Percentiles rank a stretch among this genome's conserved stretches.
Evolutionary conservation across 1,284 basidiomycete species (phyloP).

Genomic region (Baeospora myosura): DNA sequence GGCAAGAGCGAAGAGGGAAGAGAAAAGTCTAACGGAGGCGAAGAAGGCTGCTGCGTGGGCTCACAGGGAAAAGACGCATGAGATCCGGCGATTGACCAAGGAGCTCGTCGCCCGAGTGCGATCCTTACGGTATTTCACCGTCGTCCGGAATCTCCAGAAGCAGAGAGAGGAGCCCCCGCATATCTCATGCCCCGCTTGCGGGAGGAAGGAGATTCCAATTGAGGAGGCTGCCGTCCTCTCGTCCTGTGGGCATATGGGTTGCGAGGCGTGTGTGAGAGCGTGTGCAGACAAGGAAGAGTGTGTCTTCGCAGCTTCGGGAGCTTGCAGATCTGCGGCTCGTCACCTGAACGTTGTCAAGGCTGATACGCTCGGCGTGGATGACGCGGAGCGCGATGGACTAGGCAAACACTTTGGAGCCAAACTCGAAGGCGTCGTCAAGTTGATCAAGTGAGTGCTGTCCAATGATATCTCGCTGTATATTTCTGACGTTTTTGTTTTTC

Average conservation of each 20-base stretch:
- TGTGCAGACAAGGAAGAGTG: slow-evolving; percentile 78
- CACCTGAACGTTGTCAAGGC: slow-evolving; percentile 78
- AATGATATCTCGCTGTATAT: slow-evolving; percentile 3
- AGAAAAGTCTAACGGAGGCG: slow-evolving; percentile 44
- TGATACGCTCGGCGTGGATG: slow-evolving; percentile 77
- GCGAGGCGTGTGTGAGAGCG: slow-evolving; percentile 61
- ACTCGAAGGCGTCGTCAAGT: slow-evolving; percentile 73
- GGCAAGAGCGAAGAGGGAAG: slow-evolving; percentile 49
- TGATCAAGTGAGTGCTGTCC: slow-evolving; percentile 62
- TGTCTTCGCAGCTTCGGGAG: slow-evolving; percentile 59
- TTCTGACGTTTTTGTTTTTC: slow-evolving; percentile 13
- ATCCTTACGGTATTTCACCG: slow-evolving; percentile 84
- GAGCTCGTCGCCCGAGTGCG: slow-evolving; percentile 85
- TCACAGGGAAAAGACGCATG: slow-evolving; percentile 81
- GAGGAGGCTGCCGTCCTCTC: slow-evolving; percentile 78
- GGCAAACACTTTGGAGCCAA: slow-evolving; percentile 87
- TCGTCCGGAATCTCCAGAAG: slow-evolving; percentile 82
- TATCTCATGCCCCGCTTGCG: slow-evolving; percentile 60
- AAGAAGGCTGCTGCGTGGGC: slow-evolving; percentile 68
- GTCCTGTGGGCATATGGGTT: slow-evolving; percentile 86
- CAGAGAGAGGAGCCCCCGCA: slow-evolving; percentile 50
- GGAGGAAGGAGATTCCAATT: slow-evolving; percentile 47
- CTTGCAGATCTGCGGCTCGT: slow-evolving; percentile 68
- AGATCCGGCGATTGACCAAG: slow-evolving; percentile 75
- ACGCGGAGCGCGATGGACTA: slow-evolving; percentile 59